phyloP scores from a whole-genome alignment of 495 filamentous ascomycete genomes.

The Opeltia flavorubescens region DNA sequence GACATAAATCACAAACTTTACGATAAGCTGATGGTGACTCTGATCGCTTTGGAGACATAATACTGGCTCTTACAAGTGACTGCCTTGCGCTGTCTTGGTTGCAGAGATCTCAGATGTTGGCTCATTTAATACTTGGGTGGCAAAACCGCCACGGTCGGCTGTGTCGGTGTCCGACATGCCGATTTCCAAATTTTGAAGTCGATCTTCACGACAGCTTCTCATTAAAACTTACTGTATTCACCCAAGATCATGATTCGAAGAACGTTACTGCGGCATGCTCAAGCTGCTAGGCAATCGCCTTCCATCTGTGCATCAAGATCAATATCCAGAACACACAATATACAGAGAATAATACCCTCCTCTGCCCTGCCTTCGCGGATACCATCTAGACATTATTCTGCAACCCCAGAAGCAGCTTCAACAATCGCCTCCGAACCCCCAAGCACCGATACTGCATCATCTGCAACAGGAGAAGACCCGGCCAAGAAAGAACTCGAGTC shows the following conservation, averaged over 20 bases:
- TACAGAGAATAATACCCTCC: slow-evolving; percentile 6
- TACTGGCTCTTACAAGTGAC: background rate
- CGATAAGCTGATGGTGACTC: slow-evolving; percentile 12
- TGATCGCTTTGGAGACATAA: slow-evolving; percentile 6
- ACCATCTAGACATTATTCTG: slow-evolving; percentile 8
- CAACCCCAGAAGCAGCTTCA: slow-evolving; percentile 4
- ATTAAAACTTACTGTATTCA: background rate
- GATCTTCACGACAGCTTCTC: background rate
- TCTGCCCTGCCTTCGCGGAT: background rate
- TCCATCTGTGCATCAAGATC: background rate
- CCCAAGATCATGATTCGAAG: slow-evolving; percentile 13
- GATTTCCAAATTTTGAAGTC: background rate
- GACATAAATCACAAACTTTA: slow-evolving; percentile 13
- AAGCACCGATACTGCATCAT: slow-evolving; percentile 6
- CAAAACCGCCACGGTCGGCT: too few species aligned
- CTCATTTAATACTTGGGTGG: too few species aligned
- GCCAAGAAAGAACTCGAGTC: slow-evolving; percentile 57
- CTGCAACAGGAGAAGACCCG: slow-evolving; percentile 29
- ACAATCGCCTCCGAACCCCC: slow-evolving; percentile 25
- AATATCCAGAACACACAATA: slow-evolving; percentile 1
- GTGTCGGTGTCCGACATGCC: too few species aligned
- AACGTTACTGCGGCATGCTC: slow-evolving; percentile 9
- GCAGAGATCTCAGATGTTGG: too few species aligned
- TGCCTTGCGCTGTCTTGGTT: background rate
- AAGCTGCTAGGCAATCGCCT: background rate